A percentile compares a stretch with the other conserved stretches of the same genome.
phyloP scores from a whole-genome alignment of 108 stramenopile species.

The Skeletonema potamos region DNA sequence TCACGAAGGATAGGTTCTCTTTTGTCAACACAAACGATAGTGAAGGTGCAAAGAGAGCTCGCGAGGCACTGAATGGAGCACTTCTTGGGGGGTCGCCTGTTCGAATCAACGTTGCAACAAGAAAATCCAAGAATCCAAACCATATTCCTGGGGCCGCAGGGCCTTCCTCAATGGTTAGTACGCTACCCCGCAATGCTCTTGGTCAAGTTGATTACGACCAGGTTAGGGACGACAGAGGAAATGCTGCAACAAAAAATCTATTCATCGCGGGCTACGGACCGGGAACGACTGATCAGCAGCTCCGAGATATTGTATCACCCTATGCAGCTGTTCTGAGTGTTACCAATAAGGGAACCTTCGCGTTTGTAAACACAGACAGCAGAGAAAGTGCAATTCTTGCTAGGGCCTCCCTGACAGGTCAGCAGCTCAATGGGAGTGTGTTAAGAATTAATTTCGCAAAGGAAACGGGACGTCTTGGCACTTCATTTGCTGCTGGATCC shows the following conservation, averaged over 20 bases:
- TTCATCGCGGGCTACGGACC: slow-evolving; percentile 88
- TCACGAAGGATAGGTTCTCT: slow-evolving; percentile 71
- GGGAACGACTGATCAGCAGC: slow-evolving; percentile 73
- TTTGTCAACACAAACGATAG: slow-evolving; percentile 87
- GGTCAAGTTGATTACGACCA: slow-evolving; percentile 47
- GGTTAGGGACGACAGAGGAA: slow-evolving; percentile 85
- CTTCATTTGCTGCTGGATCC: slow-evolving; percentile 56
- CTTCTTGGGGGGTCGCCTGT: slow-evolving; percentile 77
- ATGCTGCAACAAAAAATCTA: slow-evolving; percentile 85
- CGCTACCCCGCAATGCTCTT: slow-evolving; percentile 36
- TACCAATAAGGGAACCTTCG: slow-evolving; percentile 74
- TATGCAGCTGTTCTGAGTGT: slow-evolving; percentile 68
- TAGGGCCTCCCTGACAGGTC: slow-evolving; percentile 62
- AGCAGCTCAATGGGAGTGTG: slow-evolving; percentile 70
- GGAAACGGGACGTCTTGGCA: slow-evolving; percentile 84
- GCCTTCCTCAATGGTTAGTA: slow-evolving; percentile 1
- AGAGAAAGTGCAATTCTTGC: slow-evolving; percentile 63
- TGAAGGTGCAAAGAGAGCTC: slow-evolving; percentile 66
- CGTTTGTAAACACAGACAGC: slow-evolving; percentile 80
- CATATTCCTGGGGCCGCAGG: slow-evolving; percentile 5
- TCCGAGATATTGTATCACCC: slow-evolving; percentile 63
- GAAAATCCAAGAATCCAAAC: slow-evolving; percentile 55
- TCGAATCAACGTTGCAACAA: slow-evolving; percentile 77
- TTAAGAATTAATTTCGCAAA: slow-evolving; percentile 89
- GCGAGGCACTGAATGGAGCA: slow-evolving; percentile 75